Percentiles rank a stretch among this genome's conserved stretches.
Evolutionary conservation across 345 rosid species (phyloP).

Genomic region (Dipteronia sinensis): DNA sequence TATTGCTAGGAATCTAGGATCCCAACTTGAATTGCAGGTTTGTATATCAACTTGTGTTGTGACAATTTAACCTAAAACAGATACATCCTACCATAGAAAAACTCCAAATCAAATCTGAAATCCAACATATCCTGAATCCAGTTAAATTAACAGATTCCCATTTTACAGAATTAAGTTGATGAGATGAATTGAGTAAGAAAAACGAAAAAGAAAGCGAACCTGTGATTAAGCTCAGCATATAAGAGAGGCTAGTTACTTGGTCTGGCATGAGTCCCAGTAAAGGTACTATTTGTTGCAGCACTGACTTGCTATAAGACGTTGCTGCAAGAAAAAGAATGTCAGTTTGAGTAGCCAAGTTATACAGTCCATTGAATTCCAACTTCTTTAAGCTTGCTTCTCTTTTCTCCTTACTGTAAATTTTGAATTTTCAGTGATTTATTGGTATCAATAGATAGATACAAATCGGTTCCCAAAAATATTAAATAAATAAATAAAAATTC

Average conservation of each 20-base stretch:
- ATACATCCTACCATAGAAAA: neutral
- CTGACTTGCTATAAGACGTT: conserved; percentile 66
- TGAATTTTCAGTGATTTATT: no score
- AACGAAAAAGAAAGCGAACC: conserved; percentile 34
- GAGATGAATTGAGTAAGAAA: neutral
- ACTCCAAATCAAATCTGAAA: neutral
- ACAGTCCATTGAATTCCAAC: neutral
- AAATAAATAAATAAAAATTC: no score
- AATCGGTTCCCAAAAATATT: no score
- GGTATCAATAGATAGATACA: no score
- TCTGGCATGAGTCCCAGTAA: conserved; percentile 51
- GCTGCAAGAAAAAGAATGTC: conserved; percentile 46
- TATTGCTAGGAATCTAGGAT: no score
- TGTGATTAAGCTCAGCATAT: conserved; percentile 44
- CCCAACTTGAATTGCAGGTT: no score
- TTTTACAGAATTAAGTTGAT: neutral
- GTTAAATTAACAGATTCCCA: no score
- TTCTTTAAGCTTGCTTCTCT: no score
- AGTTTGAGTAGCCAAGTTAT: neutral
- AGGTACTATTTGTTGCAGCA: conserved; percentile 50
- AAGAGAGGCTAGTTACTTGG: conserved; percentile 25
- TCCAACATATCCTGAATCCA: neutral
- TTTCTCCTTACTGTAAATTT: no score
- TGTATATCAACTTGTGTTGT: neutral
- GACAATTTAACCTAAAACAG: no score